Conservation (phyloP, 164 flowering plant species). For the Dillenia turbinata region DNA sequence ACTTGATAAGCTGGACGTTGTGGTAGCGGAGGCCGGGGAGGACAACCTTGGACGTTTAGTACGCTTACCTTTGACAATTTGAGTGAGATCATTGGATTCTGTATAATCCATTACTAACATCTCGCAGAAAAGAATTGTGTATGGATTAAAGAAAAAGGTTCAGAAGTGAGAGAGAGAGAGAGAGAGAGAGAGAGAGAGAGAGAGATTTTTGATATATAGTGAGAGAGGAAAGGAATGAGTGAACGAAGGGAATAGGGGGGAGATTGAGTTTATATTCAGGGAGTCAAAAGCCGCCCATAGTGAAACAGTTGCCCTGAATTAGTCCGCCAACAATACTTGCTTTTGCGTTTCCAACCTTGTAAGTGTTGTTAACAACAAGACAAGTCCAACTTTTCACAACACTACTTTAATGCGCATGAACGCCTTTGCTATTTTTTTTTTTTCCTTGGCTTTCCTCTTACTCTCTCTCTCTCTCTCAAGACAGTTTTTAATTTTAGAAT, state of each 20-base stretch:
- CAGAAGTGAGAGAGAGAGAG: constrained; percentile 1
- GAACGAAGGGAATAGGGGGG: constrained; percentile 1
- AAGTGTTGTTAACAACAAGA: constrained; percentile 4
- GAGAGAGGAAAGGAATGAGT: constrained; percentile 8
- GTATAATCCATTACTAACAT: background rate
- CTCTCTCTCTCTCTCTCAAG: too few relatives aligned
- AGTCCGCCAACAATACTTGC: constrained; percentile 26
- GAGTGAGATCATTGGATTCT: constrained; percentile 8
- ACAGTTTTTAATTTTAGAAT: too few relatives aligned
- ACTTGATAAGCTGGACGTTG: constrained; percentile 20
- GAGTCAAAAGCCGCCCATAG: constrained; percentile 32
- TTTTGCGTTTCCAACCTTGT: constrained; percentile 28
- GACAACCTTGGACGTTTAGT: constrained; percentile 44
- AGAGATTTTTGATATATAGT: background rate
- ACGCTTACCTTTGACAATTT: constrained; percentile 38
- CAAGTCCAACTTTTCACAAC: too few relatives aligned
- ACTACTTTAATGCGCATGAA: too few relatives aligned
- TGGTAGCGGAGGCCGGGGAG: constrained; percentile 6
- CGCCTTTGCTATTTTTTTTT: too few relatives aligned
- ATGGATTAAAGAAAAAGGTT: background rate
- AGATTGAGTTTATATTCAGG: constrained; percentile 21
- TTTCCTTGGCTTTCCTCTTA: too few relatives aligned
- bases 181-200: background rate
- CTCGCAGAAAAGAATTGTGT: background rate
- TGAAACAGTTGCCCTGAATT: constrained; percentile 30